These are phyloP conservation scores for Conticribra weissflogii DNA, from an alignment of 108 stramenopile genomes.

Conservation along the genomic window DNA sequence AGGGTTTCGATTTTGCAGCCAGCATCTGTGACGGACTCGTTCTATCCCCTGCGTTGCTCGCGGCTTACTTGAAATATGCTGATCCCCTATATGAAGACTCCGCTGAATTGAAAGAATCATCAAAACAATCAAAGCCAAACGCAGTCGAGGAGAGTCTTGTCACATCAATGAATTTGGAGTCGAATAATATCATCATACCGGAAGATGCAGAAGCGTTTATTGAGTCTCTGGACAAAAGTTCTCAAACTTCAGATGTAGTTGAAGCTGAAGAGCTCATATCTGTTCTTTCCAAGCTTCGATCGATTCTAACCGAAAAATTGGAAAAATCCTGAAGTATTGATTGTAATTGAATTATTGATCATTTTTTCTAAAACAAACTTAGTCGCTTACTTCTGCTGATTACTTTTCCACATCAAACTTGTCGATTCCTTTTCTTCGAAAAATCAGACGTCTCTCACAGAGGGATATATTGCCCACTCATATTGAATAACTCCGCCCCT, in stretches of 20 bases:
- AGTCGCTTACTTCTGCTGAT: no score
- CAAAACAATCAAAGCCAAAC: not conserved
- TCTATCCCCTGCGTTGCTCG: slow-evolving; percentile 61
- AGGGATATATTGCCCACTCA: no score
- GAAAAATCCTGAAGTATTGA: not conserved
- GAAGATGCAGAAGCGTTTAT: not conserved
- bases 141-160: no score
- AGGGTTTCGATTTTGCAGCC: slow-evolving; percentile 69
- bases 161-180: not conserved
- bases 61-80: slow-evolving; percentile 63
- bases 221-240: not conserved
- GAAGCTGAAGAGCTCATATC: not conserved
- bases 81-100: slow-evolving; percentile 71
- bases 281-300: not conserved
- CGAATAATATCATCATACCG: not conserved
- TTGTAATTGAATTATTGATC: no score
- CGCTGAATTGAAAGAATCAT: not conserved
- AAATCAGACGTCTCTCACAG: no score
- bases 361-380: no score
- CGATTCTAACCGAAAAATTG: not conserved
- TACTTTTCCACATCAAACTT: no score
- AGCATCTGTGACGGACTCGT: slow-evolving; percentile 69
- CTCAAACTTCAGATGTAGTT: not conserved
- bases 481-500: no score
- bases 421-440: no score